Base-by-base conservation (phyloP, 169 alveolate genomes). In the Amoebophrya sp. region DNA sequence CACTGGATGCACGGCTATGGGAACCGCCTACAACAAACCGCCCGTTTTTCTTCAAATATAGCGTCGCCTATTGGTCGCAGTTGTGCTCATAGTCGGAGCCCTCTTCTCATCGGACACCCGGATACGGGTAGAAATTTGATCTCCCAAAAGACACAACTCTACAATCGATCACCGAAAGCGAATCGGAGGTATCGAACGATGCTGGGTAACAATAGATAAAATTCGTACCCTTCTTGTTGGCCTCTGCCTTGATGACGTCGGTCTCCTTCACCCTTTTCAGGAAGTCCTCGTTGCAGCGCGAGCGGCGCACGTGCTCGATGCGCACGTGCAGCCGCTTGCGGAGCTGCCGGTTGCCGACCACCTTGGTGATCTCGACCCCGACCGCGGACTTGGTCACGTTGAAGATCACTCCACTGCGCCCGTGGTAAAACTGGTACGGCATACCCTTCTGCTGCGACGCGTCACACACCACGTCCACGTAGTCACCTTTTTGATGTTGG, bases 391-490 rank as follows among this genome's bases (percentile, higher is more conserved):
- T 98, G 89, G 98, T 95, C 78, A 99, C 99, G 94, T 98, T 97
- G 98, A 97, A 99, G 88, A 99, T 99, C 90, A 96, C 96, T 43
- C 99, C 99, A 40, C 99, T 99, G 93, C 98, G 95, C 69, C 99
- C 99, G 95, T 99, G 99, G 96, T 98, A 99, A 95, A 94, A 97
- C 69, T 97, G 96, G 96, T 97, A 97, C 43, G 99, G 99, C 99
- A 98, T 97, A 41, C 99, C 99, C 95, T 97, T 98, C 95, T 98
- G 99, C 91, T 97, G 96, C 69, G 99, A 94, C 42, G 99, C 98
- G 94, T 99, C 99, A 92, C 97, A 98, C 39, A 97, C 95, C 90
- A 99, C 97, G 95, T 98, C 99, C 89, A 99, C 99, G 93, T 95
- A 97, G 94, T 98, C 99, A 7, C 99, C 99, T 90, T 91, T 92